Base-by-base conservation (phyloP, 2,329 filamentous ascomycete genomes). In the Chaetothyriales sp. region DNA sequence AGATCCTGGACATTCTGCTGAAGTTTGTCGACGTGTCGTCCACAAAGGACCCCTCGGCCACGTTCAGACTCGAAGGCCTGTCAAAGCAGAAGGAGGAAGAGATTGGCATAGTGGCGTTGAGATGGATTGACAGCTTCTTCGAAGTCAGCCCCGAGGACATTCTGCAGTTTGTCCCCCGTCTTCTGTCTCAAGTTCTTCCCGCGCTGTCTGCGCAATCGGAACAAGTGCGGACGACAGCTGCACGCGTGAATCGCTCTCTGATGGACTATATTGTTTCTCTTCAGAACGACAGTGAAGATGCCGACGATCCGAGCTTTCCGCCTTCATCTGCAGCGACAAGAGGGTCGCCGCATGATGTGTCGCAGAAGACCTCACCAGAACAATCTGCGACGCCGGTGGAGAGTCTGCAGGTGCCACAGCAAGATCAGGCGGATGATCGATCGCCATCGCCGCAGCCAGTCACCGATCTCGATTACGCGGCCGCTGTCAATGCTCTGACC, bases 71-170 rank as follows among this genome's bases (percentile, higher is more conserved):
- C 36, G 57, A 60, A 47, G 65, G 55, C 61, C 50, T 50, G 8
- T 61, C 49, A 49, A 58, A 64, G 82, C 89, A 95, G 64, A 61
- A 61, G 48, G 59, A 61, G 49, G 88, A 96, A 64, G 86, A 95
- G 62, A 89, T 93, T 57, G 78, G 95, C 44, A 75, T 95, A 42
- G 93, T 94, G 49, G 88, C 89, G 2, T 73, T 98, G 25, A 80
- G 87, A 55, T 98, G 92, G 92, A 88, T 98, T 57, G 88, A 95
- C 58, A 85, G 84, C 53, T 95, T 98, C 64, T 84, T 98, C 59
- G 89, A 96, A 56, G 96, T 98, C 45, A 95, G 89, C 60, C 90
- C 92, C 0, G 92, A 95, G 64, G 92, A 98, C 62, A 93, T 98
- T 3, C 75, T 98, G 43, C 85, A 86, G 3, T 96, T 96, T 65